Conservation (phyloP, 108 stramenopile species). For the Cyclotella kingstonii region DNA sequence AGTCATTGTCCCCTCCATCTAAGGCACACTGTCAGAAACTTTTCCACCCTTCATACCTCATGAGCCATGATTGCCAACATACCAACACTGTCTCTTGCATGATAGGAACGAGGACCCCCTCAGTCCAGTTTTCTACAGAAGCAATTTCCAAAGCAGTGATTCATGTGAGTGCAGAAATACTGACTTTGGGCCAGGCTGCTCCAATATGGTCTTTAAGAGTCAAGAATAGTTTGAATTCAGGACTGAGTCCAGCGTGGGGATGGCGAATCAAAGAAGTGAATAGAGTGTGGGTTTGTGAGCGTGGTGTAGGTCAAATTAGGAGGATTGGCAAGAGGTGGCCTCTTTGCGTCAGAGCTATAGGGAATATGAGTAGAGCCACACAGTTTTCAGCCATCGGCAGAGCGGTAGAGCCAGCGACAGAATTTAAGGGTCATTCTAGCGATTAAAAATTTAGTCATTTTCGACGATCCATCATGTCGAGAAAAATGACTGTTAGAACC, state of each 20-base stretch:
- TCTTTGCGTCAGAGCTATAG: no score
- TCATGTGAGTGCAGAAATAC: constrained; percentile 72
- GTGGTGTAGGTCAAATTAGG: constrained; percentile 76
- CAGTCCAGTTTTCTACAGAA: constrained; percentile 34
- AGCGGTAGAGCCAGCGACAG: no score
- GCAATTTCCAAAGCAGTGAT: constrained; percentile 53
- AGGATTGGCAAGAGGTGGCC: constrained; percentile 73
- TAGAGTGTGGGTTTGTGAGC: constrained; percentile 61
- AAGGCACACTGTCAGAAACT: constrained; percentile 77
- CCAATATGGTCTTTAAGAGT: constrained; percentile 86
- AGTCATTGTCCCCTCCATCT: constrained; percentile 73
- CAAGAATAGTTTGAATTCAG: constrained; percentile 66
- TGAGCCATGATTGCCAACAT: constrained; percentile 62
- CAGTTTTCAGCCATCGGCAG: no score
- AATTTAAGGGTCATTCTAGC: no score
- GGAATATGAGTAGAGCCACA: no score
- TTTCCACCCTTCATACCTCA: constrained; percentile 73
- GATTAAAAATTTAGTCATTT: no score
- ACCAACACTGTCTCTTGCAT: constrained; percentile 76
- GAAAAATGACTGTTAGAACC: no score
- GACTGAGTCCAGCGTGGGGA: constrained; percentile 57
- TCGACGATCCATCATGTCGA: no score
- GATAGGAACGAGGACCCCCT: constrained; percentile 28
- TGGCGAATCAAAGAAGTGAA: constrained; percentile 63
- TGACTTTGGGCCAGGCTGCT: constrained; percentile 87